Evolutionary conservation across 2,329 filamentous ascomycete species (phyloP), one percentile per base, ranked within the genome.

Genomic region (Phaeoacremonium minimum): DNA sequence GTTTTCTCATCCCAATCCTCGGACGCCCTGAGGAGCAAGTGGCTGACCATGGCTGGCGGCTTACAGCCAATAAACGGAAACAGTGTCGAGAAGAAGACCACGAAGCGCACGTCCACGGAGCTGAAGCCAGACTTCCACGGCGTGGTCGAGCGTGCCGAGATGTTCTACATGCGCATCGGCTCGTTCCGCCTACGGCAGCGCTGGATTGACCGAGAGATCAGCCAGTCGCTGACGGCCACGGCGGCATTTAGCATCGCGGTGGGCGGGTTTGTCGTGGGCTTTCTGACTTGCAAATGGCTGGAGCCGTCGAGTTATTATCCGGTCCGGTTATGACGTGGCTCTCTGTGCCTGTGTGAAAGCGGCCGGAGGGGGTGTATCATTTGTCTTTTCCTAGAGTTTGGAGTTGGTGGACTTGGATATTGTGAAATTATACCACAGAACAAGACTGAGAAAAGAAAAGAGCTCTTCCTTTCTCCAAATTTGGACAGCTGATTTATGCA

Each of bases 161-260:
- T 61, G 17, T 60, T 58, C 36, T 51, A 54, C 46, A 53, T 60
- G 51, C 51, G 55, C n/a, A 40, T 61, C 20, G 54, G 57, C 18
- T 46, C 38, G 18, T 40, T 61, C 35, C 41, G 47, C 7, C 46
- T 61, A 9, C 44, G 52, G 2, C 50, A 55, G 43, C 38, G 45
- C 13, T 60, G 58, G 58, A 38, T 57, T 18, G 55, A 58, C 19
- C 45, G 50, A 13, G 44, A 49, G 26, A 43, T 57, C 28, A 53
- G 50, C 18, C 36, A 44, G 11, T 43, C 43, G 9, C 36, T 56
- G 15, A 56, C 56, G 29, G 40, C 33, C 2, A 40, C 40, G 7
- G 50, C 47, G 7, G 45, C 40, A 35, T 13, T 46, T 14, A 31
- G 33, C 7, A 42, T 56, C 20, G 46, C 45, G 4, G 12, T 37